Conservation (phyloP, 2,329 filamentous ascomycete genomes). For the Alternaria sp. region DNA sequence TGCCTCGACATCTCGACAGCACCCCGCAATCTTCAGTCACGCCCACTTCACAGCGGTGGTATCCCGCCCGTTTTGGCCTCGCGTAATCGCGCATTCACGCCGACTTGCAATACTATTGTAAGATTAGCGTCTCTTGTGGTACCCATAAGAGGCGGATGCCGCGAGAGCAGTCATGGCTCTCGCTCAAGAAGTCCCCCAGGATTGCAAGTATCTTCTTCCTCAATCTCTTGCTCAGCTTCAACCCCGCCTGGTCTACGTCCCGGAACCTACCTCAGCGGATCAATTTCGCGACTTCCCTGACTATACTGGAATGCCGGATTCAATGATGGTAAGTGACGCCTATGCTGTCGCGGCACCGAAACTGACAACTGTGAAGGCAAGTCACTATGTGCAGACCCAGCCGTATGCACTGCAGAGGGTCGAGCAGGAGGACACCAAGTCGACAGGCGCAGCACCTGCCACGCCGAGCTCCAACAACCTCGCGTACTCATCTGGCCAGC, state of each 20-base stretch:
- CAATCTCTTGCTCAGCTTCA: conserved; percentile 6
- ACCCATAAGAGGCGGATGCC: conserved; percentile 10
- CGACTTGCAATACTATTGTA: conserved; percentile 11
- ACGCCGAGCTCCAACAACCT: neutral
- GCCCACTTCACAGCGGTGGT: conserved; percentile 8
- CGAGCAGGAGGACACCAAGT: conserved; percentile 2
- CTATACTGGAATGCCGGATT: conserved; percentile 20
- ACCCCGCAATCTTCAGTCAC: conserved; percentile 27
- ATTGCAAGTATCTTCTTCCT: conserved; percentile 1
- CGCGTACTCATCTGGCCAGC: neutral
- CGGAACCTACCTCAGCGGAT: neutral
- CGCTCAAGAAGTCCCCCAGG: conserved; percentile 13
- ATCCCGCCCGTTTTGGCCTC: neutral
- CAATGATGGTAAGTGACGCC: conserved; percentile 19
- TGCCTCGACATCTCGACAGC: conserved; percentile 12
- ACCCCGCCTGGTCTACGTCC: conserved; percentile 1
- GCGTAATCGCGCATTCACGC: conserved; percentile 14
- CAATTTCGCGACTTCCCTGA: neutral
- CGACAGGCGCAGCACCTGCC: neutral
- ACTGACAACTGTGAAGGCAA: conserved; percentile 15
- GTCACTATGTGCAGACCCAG: conserved; percentile 9
- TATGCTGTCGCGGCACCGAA: neutral
- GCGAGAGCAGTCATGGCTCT: conserved; percentile 20
- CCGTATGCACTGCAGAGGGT: conserved; percentile 15
- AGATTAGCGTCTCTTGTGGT: conserved; percentile 4